These are phyloP conservation scores for Trematosphaeria pertusa DNA, from an alignment of 2,329 filamentous ascomycete genomes.

Conservation along the genomic window DNA sequence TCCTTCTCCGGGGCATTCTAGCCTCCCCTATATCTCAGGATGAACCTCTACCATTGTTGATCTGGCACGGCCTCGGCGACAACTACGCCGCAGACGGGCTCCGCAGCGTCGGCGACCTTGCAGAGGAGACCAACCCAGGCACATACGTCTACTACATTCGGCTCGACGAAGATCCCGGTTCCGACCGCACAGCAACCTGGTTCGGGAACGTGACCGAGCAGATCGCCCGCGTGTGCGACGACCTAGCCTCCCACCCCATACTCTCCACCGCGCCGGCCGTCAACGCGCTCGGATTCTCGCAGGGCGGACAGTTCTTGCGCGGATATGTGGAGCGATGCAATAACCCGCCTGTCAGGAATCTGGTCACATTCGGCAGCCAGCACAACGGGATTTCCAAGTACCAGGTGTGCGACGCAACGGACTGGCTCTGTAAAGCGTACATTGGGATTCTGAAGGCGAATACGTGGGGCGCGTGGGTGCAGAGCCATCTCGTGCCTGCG, in stretches of 20 bases:
- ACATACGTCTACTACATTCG: constrained; percentile 84
- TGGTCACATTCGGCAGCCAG: constrained; percentile 89
- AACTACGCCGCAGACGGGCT: constrained; percentile 79
- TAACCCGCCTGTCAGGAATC: constrained; percentile 72
- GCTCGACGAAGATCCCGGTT: constrained; percentile 68
- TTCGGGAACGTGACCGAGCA: constrained; percentile 88
- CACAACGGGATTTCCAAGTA: constrained; percentile 93
- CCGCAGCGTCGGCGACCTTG: constrained; percentile 72
- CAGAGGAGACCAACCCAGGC: constrained; percentile 75
- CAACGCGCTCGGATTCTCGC: constrained; percentile 92
- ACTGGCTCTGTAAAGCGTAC: constrained; percentile 82
- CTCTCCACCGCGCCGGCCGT: constrained; percentile 81
- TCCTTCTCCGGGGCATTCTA: constrained; percentile 23
- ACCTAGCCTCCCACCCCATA: constrained; percentile 77
- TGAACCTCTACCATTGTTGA: constrained; percentile 76
- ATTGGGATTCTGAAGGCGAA: constrained; percentile 80
- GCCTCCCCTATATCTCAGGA: constrained; percentile 19
- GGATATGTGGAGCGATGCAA: constrained; percentile 91
- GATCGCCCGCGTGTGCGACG: constrained; percentile 76
- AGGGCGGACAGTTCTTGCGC: constrained; percentile 95
- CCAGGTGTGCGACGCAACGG: constrained; percentile 71
- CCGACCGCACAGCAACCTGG: constrained; percentile 85
- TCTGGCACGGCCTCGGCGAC: constrained; percentile 92
- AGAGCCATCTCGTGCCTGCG: constrained; percentile 82
- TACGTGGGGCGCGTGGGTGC: constrained; percentile 80